Evolutionary conservation across 2,329 filamentous ascomycete genomes (phyloP).

Genomic region (Penicillium sp.): DNA sequence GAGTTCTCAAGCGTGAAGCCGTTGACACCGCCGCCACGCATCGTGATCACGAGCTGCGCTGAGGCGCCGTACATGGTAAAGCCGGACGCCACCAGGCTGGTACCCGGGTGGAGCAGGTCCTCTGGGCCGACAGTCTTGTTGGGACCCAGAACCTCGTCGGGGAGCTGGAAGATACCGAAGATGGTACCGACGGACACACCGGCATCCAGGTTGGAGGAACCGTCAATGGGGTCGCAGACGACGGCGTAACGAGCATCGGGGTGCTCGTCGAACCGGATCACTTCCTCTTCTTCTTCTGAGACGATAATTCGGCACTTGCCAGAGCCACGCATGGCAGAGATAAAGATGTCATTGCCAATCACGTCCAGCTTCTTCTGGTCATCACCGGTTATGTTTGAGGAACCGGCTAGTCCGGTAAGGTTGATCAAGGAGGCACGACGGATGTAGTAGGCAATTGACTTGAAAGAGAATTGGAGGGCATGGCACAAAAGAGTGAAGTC

Average conservation of each 20-base stretch:
- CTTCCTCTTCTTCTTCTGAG: conserved; percentile 96
- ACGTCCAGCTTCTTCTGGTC: conserved; percentile 99
- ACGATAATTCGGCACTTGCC: conserved; percentile 88
- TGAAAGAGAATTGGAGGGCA: conserved; percentile 98
- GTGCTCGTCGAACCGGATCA: conserved; percentile 79
- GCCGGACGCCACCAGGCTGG: conserved; percentile 87
- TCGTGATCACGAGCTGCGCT: conserved; percentile 93
- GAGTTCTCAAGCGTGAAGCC: conserved; percentile 97
- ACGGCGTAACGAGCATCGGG: conserved; percentile 83
- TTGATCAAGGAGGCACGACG: conserved; percentile 93
- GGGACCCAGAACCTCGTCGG: conserved; percentile 57
- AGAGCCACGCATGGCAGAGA: conserved; percentile 89
- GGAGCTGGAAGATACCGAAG: conserved; percentile 89
- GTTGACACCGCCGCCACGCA: conserved; percentile 89
- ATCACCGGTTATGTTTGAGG: conserved; percentile 92
- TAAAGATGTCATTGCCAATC: conserved; percentile 97
- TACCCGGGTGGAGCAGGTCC: conserved; percentile 85
- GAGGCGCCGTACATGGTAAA: conserved; percentile 99
- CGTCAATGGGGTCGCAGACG: conserved; percentile 96
- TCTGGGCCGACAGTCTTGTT: conserved; percentile 61
- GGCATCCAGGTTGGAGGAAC: conserved; percentile 94
- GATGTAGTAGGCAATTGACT: conserved; percentile 99
- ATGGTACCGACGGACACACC: conserved; percentile 98
- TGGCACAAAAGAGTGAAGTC: conserved; percentile 99
- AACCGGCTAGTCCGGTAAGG: conserved; percentile 89